Evolutionary conservation across 371 early-diverging fungal species (phyloP).

Genomic region (Smittium mucronatum): DNA sequence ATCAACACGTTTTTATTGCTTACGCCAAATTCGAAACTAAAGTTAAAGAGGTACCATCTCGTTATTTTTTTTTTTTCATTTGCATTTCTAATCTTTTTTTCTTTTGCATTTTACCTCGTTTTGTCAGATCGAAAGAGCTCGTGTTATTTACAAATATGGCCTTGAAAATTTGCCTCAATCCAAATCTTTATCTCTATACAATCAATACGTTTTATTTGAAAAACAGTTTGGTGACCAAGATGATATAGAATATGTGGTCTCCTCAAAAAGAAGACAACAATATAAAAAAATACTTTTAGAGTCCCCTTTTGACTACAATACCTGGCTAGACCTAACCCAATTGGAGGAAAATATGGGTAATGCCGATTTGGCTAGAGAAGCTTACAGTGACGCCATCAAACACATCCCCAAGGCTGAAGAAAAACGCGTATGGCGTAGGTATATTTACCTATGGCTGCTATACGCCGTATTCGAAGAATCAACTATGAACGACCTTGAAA

Average conservation of each 20-base stretch:
- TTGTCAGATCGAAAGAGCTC: constrained; percentile 60
- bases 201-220: constrained; percentile 88
- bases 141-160: constrained; percentile 90
- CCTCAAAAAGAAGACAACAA: constrained; percentile 69
- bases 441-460: constrained; percentile 95
- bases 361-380: constrained; percentile 62
- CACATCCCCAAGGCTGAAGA: constrained; percentile 73
- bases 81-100: not conserved
- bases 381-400: constrained; percentile 91
- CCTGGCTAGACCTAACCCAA: constrained; percentile 88
- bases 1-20: constrained; percentile 77
- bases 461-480: constrained; percentile 93
- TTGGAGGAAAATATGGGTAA: constrained; percentile 76
- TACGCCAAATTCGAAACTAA: constrained; percentile 93
- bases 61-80: not conserved
- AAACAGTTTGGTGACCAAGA: constrained; percentile 83
- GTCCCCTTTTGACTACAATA: constrained; percentile 81
- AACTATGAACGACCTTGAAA: constrained; percentile 61
- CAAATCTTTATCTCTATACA: constrained; percentile 66
- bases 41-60: constrained; percentile 45
- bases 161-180: constrained; percentile 65
- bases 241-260: constrained; percentile 80
- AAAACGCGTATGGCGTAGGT: constrained; percentile 90
- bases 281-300: constrained; percentile 72
- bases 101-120: too few species aligned